Evolutionary conservation across 352 stramenopile genomes (phyloP).

Genomic region (Phytopythium litorale): DNA sequence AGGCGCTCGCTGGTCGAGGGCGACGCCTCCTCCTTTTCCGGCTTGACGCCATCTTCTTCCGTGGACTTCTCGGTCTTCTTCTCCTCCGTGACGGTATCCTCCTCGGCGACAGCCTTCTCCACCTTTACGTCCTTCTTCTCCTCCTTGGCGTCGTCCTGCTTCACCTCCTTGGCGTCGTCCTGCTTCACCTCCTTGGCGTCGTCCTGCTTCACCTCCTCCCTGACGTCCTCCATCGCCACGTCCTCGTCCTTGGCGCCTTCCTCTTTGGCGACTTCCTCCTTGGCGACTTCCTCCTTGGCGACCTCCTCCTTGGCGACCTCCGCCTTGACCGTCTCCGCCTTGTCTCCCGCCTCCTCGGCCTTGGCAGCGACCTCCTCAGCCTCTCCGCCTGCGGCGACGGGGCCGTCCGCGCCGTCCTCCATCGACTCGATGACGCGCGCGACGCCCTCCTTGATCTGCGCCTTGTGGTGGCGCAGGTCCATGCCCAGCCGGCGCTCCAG

Average conservation of each 20-base stretch:
- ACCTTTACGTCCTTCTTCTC: no score
- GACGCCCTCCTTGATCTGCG: constrained; percentile 72
- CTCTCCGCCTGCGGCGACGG: constrained; percentile 6
- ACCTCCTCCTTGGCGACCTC: constrained; percentile 9
- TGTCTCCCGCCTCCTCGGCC: constrained; percentile 4
- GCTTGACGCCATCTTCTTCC: constrained; percentile 1
- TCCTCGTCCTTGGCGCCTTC: background rate
- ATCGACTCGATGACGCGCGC: constrained; percentile 72
- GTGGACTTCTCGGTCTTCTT: no score
- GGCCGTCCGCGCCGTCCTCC: constrained; percentile 31
- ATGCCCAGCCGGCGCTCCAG: constrained; percentile 66
- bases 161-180: no score
- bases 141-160: no score
- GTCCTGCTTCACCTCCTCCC: no score
- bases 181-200: constrained; percentile 1
- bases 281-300: background rate
- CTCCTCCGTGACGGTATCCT: no score
- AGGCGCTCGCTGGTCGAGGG: constrained; percentile 15
- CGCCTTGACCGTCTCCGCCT: background rate
- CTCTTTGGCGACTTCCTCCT: constrained; percentile 7
- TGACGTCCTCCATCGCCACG: constrained; percentile 12
- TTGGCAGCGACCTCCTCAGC: background rate
- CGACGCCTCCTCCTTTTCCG: constrained; percentile 7
- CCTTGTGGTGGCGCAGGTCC: constrained; percentile 71
- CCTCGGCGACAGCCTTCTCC: no score